These are phyloP conservation scores for Globisporangium polare DNA, from an alignment of 352 stramenopile species.

Conservation along the genomic window DNA sequence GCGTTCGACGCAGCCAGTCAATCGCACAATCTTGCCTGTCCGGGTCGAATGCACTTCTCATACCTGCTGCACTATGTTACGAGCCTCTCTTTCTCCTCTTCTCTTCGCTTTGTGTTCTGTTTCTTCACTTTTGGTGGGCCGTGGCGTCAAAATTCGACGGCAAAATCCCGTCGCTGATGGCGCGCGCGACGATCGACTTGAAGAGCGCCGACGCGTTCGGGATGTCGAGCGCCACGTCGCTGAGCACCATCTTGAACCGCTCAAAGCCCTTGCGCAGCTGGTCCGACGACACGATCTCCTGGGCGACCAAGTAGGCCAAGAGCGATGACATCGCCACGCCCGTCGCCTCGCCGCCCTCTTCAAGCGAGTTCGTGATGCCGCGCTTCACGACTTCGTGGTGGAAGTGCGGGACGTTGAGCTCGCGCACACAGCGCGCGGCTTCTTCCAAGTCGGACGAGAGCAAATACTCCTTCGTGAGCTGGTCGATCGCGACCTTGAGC, in stretches of 20 bases:
- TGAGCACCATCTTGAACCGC: constrained; percentile 64
- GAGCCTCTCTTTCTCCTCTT: neutral
- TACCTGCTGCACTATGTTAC: constrained; percentile 5
- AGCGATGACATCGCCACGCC: constrained; percentile 66
- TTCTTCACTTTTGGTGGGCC: constrained; percentile 16
- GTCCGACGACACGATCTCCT: constrained; percentile 51
- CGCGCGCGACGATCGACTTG: constrained; percentile 32
- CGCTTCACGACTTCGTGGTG: constrained; percentile 96
- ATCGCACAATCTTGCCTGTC: neutral
- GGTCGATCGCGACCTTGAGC: constrained; percentile 92
- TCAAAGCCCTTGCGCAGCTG: constrained; percentile 84
- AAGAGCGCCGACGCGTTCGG: constrained; percentile 51
- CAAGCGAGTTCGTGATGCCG: constrained; percentile 54
- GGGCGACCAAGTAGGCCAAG: constrained; percentile 63
- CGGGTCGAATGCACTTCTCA: neutral
- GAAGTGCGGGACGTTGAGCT: constrained; percentile 95
- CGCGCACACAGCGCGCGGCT: constrained; percentile 87
- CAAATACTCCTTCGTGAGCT: constrained; percentile 97
- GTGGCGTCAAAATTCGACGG: constrained; percentile 44
- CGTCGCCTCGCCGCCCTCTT: constrained; percentile 42
- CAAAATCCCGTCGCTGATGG: constrained; percentile 43
- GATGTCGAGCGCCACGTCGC: constrained; percentile 67
- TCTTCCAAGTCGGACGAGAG: constrained; percentile 94
- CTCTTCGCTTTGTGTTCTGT: neutral
- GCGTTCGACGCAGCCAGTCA: neutral